Percentiles rank a stretch among this genome's conserved stretches.
phyloP scores from a whole-genome alignment of 495 filamentous ascomycete genomes.

The Aspergillus taichungensis region DNA sequence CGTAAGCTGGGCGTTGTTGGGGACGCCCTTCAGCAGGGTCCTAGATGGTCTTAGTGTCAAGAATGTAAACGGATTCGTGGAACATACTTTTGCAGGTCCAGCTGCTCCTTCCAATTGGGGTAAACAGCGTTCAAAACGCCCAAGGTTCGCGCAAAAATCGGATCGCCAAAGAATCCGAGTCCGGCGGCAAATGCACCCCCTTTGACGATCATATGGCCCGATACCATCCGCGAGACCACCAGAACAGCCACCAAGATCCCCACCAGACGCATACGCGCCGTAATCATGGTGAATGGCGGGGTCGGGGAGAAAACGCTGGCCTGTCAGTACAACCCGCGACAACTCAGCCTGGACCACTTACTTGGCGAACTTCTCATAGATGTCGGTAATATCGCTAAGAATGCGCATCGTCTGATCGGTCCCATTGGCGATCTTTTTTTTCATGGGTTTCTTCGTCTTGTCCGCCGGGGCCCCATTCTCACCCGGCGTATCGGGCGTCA shows the following conservation, averaged over 20 bases:
- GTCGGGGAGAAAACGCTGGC: conserved; percentile 65
- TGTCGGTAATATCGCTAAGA: conserved; percentile 64
- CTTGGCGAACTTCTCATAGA: conserved; percentile 75
- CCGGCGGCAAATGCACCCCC: conserved; percentile 52
- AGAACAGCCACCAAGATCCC: conserved; percentile 50
- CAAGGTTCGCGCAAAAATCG: conserved; percentile 53
- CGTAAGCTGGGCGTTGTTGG: conserved; percentile 80
- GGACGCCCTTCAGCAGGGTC: conserved; percentile 66
- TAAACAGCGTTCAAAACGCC: conserved; percentile 54
- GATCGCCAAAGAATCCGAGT: conserved; percentile 73
- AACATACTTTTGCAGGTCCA: conserved; percentile 58
- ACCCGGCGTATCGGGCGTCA: conserved; percentile 50
- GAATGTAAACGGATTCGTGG: too few species aligned
- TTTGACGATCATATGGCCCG: conserved; percentile 66
- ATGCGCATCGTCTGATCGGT: conserved; percentile 70
- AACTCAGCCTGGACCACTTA: conserved; percentile 21
- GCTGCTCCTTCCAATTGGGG: conserved; percentile 67
- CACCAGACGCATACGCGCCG: conserved; percentile 54
- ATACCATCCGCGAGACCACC: conserved; percentile 49
- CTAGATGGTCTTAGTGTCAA: conserved; percentile 34
- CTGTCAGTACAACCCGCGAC: not conserved
- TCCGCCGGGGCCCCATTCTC: conserved; percentile 26
- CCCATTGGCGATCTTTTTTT: conserved; percentile 64
- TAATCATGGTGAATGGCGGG: conserved; percentile 59
- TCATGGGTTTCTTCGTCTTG: conserved; percentile 76